A percentile compares a stretch with the other conserved stretches of the same genome.
Evolutionary conservation across 129 eudicot genomes (phyloP).

Genomic region (Ambrosia artemisiifolia): DNA sequence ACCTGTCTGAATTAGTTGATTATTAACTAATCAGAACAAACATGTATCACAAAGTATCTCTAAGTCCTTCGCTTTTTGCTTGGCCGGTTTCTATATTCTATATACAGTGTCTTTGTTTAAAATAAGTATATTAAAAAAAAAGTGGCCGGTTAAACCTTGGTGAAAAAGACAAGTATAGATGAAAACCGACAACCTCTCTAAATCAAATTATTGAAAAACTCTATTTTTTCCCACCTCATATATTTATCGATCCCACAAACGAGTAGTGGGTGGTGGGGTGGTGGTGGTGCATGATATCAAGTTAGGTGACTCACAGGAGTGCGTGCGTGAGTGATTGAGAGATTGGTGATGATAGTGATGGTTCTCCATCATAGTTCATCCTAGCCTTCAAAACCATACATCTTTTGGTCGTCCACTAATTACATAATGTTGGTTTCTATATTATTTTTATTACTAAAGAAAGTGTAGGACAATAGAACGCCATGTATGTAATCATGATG

Average conservation of each 20-base stretch:
- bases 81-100: too few species aligned
- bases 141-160: not conserved
- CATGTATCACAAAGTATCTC: not conserved
- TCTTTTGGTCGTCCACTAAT: not conserved
- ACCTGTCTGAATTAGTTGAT: not conserved
- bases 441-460: too few species aligned
- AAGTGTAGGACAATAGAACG: not conserved
- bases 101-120: too few species aligned
- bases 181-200: conserved; percentile 15
- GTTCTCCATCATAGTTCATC: conserved; percentile 3
- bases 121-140: too few species aligned
- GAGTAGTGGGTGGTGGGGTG: conserved; percentile 17
- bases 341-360: conserved; percentile 21
- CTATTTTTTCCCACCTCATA: conserved; percentile 22
- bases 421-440: not conserved
- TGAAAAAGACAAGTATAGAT: not conserved
- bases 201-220: conserved; percentile 22
- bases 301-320: conserved; percentile 17
- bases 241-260: conserved; percentile 6
- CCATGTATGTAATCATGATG: not conserved
- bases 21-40: not conserved
- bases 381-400: not conserved
- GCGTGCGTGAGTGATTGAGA: conserved; percentile 15
- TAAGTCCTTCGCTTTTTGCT: too few species aligned
- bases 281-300: conserved; percentile 25